Evolutionary conservation across 2,329 filamentous ascomycete species (phyloP).

Genomic region (Byssochlamys sp.): DNA sequence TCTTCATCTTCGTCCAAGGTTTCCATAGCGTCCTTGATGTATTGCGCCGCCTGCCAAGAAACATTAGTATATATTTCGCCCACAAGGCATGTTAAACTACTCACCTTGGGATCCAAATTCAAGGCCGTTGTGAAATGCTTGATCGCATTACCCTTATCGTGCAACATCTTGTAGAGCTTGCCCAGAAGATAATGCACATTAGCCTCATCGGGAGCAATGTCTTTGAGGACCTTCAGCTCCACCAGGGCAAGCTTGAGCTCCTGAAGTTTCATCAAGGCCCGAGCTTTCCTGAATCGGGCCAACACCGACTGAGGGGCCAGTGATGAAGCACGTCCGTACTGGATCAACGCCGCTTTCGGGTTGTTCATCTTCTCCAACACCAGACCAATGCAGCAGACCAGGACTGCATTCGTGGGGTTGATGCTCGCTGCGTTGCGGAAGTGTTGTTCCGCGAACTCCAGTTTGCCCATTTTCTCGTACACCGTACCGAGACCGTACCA

Average conservation of each 20-base stretch:
- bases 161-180: slow-evolving; percentile 48
- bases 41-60: slow-evolving; percentile 62
- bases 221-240: slow-evolving; percentile 80
- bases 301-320: slow-evolving; percentile 72
- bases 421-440: slow-evolving; percentile 80
- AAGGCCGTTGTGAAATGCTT: slow-evolving; percentile 88
- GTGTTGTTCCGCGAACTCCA: slow-evolving; percentile 82
- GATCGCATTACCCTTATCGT: slow-evolving; percentile 63
- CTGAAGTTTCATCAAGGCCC: slow-evolving; percentile 69
- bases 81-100: slow-evolving; percentile 13
- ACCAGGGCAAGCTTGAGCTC: slow-evolving; percentile 60
- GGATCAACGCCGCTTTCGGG: slow-evolving; percentile 63
- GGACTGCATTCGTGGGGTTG: slow-evolving; percentile 85
- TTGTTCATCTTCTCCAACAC: slow-evolving; percentile 84
- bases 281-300: slow-evolving; percentile 85
- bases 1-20: slow-evolving; percentile 64
- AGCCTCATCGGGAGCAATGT: slow-evolving; percentile 84
- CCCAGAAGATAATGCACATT: slow-evolving; percentile 93
- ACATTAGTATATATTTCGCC: slow-evolving; percentile 8
- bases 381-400: slow-evolving; percentile 84
- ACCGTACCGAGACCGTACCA: slow-evolving; percentile 82
- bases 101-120: slow-evolving; percentile 91
- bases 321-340: slow-evolving; percentile 73
- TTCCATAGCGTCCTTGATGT: slow-evolving; percentile 96
- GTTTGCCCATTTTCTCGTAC: slow-evolving; percentile 82